phyloP scores from a whole-genome alignment of 2,329 filamentous ascomycete species.

The Paraphoma sp. region DNA sequence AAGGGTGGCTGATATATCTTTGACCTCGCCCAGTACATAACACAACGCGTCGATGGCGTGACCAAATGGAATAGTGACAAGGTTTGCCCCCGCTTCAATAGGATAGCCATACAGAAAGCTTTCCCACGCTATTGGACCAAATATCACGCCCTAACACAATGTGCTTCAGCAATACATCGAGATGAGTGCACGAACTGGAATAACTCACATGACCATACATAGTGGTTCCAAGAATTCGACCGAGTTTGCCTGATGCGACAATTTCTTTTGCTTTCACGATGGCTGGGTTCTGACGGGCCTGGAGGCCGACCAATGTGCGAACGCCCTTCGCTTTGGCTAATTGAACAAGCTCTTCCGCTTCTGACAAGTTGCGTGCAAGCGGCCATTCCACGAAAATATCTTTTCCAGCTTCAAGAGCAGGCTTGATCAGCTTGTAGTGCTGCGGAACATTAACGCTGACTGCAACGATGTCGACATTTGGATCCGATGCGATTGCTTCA shows the following conservation, averaged over 20 bases:
- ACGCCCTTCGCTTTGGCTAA: conserved; percentile 51
- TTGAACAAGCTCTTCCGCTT: conserved; percentile 53
- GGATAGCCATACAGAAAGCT: conserved; percentile 58
- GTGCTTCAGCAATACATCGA: no score
- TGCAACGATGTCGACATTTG: conserved; percentile 57
- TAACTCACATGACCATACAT: conserved; percentile 33
- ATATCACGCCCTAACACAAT: conserved; percentile 22
- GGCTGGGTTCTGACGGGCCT: conserved; percentile 52
- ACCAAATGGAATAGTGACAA: conserved; percentile 51
- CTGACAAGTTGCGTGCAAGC: conserved; percentile 48
- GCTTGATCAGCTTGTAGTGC: conserved; percentile 52
- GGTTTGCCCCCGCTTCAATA: conserved; percentile 53
- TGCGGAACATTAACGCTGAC: conserved; percentile 53
- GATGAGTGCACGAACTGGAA: no score
- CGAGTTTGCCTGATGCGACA: conserved; percentile 52
- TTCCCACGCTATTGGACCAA: conserved; percentile 19
- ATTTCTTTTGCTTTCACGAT: conserved; percentile 53
- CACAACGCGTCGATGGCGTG: conserved; percentile 41
- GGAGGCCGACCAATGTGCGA: conserved; percentile 57
- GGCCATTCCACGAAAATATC: conserved; percentile 61
- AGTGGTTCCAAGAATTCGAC: conserved; percentile 48
- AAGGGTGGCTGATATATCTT: conserved; percentile 33
- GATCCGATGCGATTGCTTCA: conserved; percentile 53
- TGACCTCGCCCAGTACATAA: conserved; percentile 37
- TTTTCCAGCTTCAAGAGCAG: conserved; percentile 50